Conservation (phyloP, 2,329 filamentous ascomycete species). For the Penicillium sp. region DNA sequence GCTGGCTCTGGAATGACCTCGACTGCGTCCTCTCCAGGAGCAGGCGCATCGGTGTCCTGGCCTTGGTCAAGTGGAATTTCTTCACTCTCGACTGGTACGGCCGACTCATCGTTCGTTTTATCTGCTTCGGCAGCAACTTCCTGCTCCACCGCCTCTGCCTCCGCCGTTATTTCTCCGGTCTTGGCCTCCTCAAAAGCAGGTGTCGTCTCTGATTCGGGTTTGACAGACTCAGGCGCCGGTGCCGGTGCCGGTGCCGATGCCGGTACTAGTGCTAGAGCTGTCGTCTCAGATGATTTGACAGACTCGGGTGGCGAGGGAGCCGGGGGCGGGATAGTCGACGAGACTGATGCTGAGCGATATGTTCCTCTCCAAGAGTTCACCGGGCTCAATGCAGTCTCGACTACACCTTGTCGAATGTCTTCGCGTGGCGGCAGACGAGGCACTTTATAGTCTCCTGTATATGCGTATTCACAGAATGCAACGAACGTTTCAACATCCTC, state of each 20-base stretch:
- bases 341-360: constrained; percentile 24
- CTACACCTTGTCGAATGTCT: constrained; percentile 16
- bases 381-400: constrained; percentile 10
- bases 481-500: constrained; percentile 50
- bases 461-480: constrained; percentile 51
- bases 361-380: constrained; percentile 15
- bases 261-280: too few relatives aligned
- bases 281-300: neutral
- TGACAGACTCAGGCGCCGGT: neutral
- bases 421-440: constrained; percentile 26
- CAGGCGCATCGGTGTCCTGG: neutral
- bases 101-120: neutral
- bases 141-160: neutral
- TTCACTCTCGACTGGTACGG: neutral
- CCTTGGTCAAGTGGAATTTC: neutral
- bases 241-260: neutral
- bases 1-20: neutral
- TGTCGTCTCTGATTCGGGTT: neutral
- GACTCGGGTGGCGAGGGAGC: constrained; percentile 31
- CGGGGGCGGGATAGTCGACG: constrained; percentile 28
- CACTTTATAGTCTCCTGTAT: constrained; percentile 48
- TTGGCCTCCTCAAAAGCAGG: constrained; percentile 1
- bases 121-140: neutral
- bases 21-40: neutral
- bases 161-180: neutral